These are phyloP conservation scores for Trametes elegans DNA, from an alignment of 768 basidiomycete species.

Conservation along the genomic window DNA sequence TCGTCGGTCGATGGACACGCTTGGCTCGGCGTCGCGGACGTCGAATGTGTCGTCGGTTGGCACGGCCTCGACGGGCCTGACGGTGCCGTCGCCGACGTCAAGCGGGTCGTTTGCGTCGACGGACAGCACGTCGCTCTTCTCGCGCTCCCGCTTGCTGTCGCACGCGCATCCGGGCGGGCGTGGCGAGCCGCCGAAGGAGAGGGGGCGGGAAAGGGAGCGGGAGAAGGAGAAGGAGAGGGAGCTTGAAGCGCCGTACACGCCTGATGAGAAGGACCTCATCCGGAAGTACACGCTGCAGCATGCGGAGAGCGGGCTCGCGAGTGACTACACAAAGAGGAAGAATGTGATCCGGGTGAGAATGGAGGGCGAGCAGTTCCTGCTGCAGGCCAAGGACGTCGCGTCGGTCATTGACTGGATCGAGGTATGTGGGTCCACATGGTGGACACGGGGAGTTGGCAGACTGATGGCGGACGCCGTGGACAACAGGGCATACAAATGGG, in stretches of 20 bases:
- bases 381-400: slow-evolving; percentile 82
- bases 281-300: slow-evolving; percentile 79
- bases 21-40: slow-evolving; percentile 11
- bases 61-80: slow-evolving; percentile 1
- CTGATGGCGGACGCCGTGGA: slow-evolving; percentile 6
- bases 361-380: slow-evolving; percentile 94
- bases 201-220: too few species aligned
- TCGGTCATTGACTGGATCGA: slow-evolving; percentile 96
- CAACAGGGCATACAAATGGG: slow-evolving; percentile 91
- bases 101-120: neutral
- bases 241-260: slow-evolving; percentile 23
- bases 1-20: slow-evolving; percentile 16
- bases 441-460: neutral
- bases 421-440: slow-evolving; percentile 41
- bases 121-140: slow-evolving; percentile 16
- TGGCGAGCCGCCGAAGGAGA: too few species aligned
- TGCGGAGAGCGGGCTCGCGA: slow-evolving; percentile 92
- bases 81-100: neutral
- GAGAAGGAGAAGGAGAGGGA: slow-evolving; percentile 4
- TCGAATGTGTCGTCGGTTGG: slow-evolving; percentile 12
- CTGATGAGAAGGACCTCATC: slow-evolving; percentile 53
- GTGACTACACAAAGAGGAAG: slow-evolving; percentile 90
- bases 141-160: slow-evolving; percentile 13
- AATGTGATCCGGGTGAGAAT: slow-evolving; percentile 90
- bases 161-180: slow-evolving; percentile 13